Percentiles rank a stretch among this genome's conserved stretches.
phyloP scores from a whole-genome alignment of 106 monocot species.

The Agapanthus africanus region DNA sequence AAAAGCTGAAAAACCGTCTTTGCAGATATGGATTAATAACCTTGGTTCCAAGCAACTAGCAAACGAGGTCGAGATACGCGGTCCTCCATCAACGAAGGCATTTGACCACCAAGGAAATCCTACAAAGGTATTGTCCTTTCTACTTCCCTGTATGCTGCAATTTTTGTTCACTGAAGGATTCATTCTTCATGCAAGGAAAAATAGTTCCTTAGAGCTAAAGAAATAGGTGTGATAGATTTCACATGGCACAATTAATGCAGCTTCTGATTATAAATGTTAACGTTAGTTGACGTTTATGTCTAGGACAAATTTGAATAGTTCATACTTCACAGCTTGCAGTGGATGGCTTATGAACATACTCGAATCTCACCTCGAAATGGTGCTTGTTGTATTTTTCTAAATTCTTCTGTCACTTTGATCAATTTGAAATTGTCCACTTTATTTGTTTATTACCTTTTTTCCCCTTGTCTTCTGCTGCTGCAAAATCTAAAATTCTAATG shows the following conservation, averaged over 20 bases:
- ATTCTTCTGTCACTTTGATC: background rate
- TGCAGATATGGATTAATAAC: constrained; percentile 59
- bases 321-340: background rate
- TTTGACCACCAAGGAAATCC: constrained; percentile 70
- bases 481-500: background rate
- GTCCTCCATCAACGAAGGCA: constrained; percentile 78
- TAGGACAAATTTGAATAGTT: background rate
- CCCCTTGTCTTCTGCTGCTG: constrained; percentile 1
- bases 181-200: background rate
- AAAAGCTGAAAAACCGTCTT: constrained; percentile 8
- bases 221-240: background rate
- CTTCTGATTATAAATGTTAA: background rate
- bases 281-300: background rate
- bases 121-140: constrained; percentile 50
- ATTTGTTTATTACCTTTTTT: background rate
- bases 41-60: constrained; percentile 58
- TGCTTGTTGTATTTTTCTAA: background rate
- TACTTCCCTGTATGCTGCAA: background rate
- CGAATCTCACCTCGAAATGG: background rate
- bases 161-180: background rate
- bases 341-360: background rate
- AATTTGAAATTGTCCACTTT: background rate
- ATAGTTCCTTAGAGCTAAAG: background rate
- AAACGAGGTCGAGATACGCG: constrained; percentile 73
- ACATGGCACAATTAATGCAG: background rate